A percentile compares a stretch with the other conserved stretches of the same genome.
Evolutionary conservation across 2,329 filamentous ascomycete species (phyloP).

Genomic region (Blastomyces silverae): DNA sequence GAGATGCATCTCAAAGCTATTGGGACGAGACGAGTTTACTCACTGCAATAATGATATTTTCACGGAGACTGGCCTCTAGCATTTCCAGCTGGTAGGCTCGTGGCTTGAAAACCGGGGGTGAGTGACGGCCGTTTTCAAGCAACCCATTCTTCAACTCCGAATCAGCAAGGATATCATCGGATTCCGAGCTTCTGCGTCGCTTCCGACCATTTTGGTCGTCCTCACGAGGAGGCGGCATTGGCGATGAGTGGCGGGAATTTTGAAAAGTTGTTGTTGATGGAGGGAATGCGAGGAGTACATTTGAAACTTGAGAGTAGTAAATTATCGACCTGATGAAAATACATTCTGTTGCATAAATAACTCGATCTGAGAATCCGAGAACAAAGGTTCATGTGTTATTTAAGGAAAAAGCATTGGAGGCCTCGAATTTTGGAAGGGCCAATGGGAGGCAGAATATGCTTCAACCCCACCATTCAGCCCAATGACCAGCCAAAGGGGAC

Average conservation of each 20-base stretch:
- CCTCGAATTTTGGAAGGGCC: background rate
- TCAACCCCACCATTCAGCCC: background rate
- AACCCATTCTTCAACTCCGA: background rate
- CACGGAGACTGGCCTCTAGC: constrained; percentile 60
- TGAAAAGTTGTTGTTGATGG: background rate
- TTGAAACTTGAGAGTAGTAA: background rate
- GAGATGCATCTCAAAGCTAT: background rate
- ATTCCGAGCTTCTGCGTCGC: background rate
- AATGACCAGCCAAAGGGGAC: background rate
- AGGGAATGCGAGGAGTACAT: background rate
- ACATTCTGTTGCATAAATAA: background rate
- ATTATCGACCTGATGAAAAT: background rate
- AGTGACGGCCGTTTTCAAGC: background rate
- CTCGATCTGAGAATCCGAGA: no score
- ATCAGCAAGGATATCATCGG: background rate
- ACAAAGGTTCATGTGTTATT: background rate
- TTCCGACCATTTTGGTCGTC: background rate
- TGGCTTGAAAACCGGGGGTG: constrained; percentile 20
- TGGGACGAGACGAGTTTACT: constrained; percentile 16
- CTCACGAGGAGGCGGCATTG: background rate
- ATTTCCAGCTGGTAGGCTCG: constrained; percentile 69
- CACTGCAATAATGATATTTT: constrained; percentile 67
- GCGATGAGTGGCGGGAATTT: background rate
- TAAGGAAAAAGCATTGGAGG: background rate
- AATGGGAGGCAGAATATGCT: background rate